A percentile compares a stretch with the other conserved stretches of the same genome.
phyloP scores from a whole-genome alignment of 2,329 filamentous ascomycete genomes.

The Thyridium curvatum region DNA sequence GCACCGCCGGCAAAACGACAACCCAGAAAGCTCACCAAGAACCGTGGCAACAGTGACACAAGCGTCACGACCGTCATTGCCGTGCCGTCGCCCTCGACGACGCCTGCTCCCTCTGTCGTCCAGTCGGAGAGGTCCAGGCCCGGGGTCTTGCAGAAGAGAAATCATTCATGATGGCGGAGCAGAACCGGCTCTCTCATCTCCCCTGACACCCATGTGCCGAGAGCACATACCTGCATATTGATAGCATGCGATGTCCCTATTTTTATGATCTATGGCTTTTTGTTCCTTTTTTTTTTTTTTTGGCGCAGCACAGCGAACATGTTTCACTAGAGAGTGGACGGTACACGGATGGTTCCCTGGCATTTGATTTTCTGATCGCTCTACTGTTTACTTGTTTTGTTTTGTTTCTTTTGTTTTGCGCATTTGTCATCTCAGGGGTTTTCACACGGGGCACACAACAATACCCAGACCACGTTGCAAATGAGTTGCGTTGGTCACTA shows the following conservation, averaged over 20 bases:
- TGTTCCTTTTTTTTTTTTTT: background rate
- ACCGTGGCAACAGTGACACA: conserved; percentile 27
- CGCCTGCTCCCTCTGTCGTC: background rate
- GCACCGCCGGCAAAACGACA: conserved; percentile 20
- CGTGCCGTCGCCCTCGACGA: background rate
- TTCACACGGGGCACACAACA: too few species aligned
- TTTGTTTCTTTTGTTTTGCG: background rate
- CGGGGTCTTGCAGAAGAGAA: conserved; percentile 30
- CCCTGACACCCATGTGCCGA: background rate
- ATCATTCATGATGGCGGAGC: conserved; percentile 16
- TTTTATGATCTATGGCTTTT: background rate
- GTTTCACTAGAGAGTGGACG: too few species aligned
- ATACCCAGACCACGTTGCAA: too few species aligned
- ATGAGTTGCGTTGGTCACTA: too few species aligned
- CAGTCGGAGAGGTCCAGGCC: conserved; percentile 22
- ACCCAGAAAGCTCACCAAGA: conserved; percentile 35
- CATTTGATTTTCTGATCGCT: too few species aligned
- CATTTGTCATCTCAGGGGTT: background rate
- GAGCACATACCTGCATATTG: background rate
- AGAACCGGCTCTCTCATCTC: background rate
- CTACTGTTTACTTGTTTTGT: background rate
- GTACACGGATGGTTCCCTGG: background rate
- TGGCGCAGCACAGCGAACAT: too few species aligned
- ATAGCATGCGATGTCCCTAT: background rate
- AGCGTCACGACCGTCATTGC: conserved; percentile 7